These are phyloP conservation scores for Bacidia rubella DNA, from an alignment of 495 filamentous ascomycete genomes.

Conservation along the genomic window DNA sequence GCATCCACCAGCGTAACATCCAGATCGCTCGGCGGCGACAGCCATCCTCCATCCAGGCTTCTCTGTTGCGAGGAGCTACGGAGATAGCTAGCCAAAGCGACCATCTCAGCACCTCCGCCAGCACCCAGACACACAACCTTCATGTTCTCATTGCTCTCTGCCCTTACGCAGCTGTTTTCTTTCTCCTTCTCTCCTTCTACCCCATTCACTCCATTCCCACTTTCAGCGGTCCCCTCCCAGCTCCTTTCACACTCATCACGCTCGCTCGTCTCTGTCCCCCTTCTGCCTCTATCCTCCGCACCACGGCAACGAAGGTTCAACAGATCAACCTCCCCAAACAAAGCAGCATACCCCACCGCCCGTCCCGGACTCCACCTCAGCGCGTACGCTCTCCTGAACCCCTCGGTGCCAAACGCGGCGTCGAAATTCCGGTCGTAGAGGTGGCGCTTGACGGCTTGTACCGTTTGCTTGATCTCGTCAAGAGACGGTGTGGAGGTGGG, in stretches of 20 bases:
- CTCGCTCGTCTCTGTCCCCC: background rate
- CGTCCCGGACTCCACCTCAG: slow-evolving; percentile 75
- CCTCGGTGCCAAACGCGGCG: slow-evolving; percentile 56
- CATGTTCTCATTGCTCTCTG: background rate
- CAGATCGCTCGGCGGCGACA: slow-evolving; percentile 21
- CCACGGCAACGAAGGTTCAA: slow-evolving; percentile 10
- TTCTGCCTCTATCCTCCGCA: background rate
- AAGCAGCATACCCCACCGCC: slow-evolving; percentile 60
- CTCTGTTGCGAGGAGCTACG: too few species aligned
- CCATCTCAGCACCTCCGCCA: slow-evolving; percentile 73
- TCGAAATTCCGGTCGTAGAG: slow-evolving; percentile 76
- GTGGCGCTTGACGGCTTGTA: slow-evolving; percentile 73
- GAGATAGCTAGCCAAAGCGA: slow-evolving; percentile 47
- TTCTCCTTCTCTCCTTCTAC: background rate
- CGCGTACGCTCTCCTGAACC: slow-evolving; percentile 65
- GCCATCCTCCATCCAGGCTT: background rate
- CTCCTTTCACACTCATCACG: too few species aligned
- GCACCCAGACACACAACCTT: slow-evolving; percentile 63
- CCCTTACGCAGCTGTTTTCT: too few species aligned
- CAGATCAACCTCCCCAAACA: slow-evolving; percentile 41
- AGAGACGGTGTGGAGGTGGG: slow-evolving; percentile 18
- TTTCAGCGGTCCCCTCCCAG: background rate
- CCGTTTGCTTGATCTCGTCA: slow-evolving; percentile 32
- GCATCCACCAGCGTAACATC: slow-evolving; percentile 62
- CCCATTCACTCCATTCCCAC: background rate